Evolutionary conservation across 768 basidiomycete species (phyloP).

Genomic region (Dentipellis fragilis): DNA sequence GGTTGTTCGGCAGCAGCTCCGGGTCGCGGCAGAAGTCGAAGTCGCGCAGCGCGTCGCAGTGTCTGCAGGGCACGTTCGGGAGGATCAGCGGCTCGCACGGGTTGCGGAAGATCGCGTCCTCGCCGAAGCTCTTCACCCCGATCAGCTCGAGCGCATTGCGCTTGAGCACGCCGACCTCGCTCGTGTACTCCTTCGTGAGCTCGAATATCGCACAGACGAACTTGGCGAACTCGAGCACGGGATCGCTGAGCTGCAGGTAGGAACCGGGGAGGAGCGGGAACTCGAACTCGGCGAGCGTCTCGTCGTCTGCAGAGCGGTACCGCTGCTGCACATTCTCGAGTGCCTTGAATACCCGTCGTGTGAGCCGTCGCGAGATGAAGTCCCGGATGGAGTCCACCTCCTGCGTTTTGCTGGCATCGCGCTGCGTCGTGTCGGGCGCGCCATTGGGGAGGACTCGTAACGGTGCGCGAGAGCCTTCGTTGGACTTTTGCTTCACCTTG

Average conservation of each 20-base stretch:
- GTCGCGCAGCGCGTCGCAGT: constrained; percentile 78
- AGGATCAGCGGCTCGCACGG: constrained; percentile 85
- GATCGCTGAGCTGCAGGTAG: constrained; percentile 67
- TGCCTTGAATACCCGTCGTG: constrained; percentile 64
- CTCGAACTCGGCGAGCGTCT: constrained; percentile 43
- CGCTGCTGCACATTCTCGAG: constrained; percentile 56
- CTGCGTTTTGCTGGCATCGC: constrained; percentile 54
- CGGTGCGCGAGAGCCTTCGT: constrained; percentile 53
- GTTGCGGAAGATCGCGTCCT: constrained; percentile 79
- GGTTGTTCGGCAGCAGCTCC: constrained; percentile 56
- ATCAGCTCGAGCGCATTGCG: constrained; percentile 85
- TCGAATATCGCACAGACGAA: constrained; percentile 73
- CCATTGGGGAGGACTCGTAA: constrained; percentile 61
- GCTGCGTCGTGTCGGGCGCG: constrained; percentile 53
- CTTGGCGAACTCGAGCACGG: constrained; percentile 84
- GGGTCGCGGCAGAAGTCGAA: constrained; percentile 95
- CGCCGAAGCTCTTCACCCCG: constrained; percentile 77
- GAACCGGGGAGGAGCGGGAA: constrained; percentile 89
- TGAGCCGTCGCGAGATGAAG: constrained; percentile 74
- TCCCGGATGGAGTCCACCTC: constrained; percentile 62
- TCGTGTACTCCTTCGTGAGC: constrained; percentile 69
- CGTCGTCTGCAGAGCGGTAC: constrained; percentile 46
- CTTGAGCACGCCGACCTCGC: constrained; percentile 84
- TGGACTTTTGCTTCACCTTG: constrained; percentile 56
- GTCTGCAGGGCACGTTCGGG: constrained; percentile 77